Base-by-base conservation (phyloP, 2,329 filamentous ascomycete species). In the Diplodia intermedia region DNA sequence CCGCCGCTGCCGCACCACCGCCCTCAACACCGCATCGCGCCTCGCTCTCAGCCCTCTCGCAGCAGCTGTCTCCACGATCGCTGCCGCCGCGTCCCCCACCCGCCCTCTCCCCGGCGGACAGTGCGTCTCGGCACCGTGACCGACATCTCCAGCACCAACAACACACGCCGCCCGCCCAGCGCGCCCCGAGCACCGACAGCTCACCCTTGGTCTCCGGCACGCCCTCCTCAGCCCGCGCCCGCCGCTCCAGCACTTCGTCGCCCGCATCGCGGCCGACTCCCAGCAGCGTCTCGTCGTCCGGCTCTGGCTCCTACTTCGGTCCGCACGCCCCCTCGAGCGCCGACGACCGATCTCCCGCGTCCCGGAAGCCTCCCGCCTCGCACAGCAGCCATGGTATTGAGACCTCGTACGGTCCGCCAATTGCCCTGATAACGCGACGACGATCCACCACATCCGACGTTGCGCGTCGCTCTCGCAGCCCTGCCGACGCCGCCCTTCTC, bases 331-430 rank as follows among this genome's bases (percentile, higher is more conserved):
- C 75, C 3, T 73, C 75, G 43, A 72, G 71, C 69, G 73, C 71
- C 54, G 76, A 77, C 49, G 52, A 73, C 47, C 75, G 75, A 71
- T 77, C 75, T 62, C 74, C 77, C 23, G 71, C 70, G 50, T 68
- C 70, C 43, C 78, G 78, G 75, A 75, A 80, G 71, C 78, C 82
- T 36, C 83, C 83, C 50, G 82, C 82, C 29, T 84, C 82, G 60
- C 79, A 80, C 70, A 83, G 80, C 71, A 82, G 80, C 65, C 78
- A 82, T 79, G 82, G 83, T 72, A 83, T 85, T 78, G 81, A 83
- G 73, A 83, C 81, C 36, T 80, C 78, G 68, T 76, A 79, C 72
- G 84, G 83, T 69, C 83, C 84, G 55, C 83, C 83, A 63, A 81
- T 84, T 68, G 80, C 83, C n/a, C 79, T 84, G 69, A 81, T 83